Evolutionary conservation across 2,329 filamentous ascomycete species (phyloP), one percentile per base, ranked within the genome.

Genomic region (Endocalyx cinctus): DNA sequence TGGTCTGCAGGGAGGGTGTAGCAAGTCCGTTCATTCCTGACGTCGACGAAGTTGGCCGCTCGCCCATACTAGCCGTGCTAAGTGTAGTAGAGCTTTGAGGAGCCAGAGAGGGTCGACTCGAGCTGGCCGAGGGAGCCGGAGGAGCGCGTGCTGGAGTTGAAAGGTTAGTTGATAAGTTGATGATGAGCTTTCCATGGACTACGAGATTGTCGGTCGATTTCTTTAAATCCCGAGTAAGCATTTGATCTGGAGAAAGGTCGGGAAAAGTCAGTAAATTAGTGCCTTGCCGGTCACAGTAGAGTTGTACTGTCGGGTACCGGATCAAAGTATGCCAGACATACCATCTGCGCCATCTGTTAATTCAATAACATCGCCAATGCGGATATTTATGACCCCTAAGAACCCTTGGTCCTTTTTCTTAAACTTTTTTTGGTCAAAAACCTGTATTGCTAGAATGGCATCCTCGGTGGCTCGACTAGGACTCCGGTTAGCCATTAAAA

Each of bases 401-500:
- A 98, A 98, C 7, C 92, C 92, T 61, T 98, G 92, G 52, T 98
- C 92, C 87, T 97, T 98, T 79, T 98, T 98, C 74, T 98, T 98
- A 70, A 98, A 98, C 69, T 98, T 98, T 72, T 96, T 96, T 66
- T 98, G 92, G 64, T 98, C 92, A 59, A 98, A 98, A 35, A 98
- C 95, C 59, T 98, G 92, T 29, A 98, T 89, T 6, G 92, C 92
- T 29, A 98, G 74, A 55, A 98, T 96, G 61, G 89, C 94, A 55
- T 95, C 90, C 60, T 98, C 92, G 41, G 83, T 92, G 40, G 87
- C 90, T 59, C 77, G 78, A 70, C 92, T 97, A 58, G 38, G 51
- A 22, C 15, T n/a, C 33, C 29, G 26, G 36, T 49, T 45, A 46
- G 51, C 47, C 45, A 39, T 31, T 34, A 15, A 16, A 30, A 37